Evolutionary conservation across 2,329 filamentous ascomycete genomes (phyloP).

Genomic region (Cladosporium colombiae): DNA sequence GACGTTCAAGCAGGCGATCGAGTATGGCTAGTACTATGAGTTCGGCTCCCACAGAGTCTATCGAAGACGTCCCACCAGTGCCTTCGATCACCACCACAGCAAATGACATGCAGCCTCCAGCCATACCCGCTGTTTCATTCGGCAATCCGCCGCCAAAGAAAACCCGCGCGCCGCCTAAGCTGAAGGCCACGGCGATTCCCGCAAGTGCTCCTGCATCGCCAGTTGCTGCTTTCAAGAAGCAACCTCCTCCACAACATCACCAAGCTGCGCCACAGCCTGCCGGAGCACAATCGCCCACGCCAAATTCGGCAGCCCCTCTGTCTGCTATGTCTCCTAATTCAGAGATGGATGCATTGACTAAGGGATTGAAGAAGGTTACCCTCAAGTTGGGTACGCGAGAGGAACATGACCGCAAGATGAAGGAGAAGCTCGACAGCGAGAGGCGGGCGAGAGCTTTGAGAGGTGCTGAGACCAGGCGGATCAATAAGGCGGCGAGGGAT

Average conservation of each 20-base stretch:
- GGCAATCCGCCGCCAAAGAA: conserved; percentile 31
- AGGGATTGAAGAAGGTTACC: conserved; percentile 59
- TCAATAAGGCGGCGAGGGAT: conserved; percentile 38
- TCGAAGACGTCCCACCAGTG: conserved; percentile 23
- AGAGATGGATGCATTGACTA: conserved; percentile 53
- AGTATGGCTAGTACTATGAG: conserved; percentile 36
- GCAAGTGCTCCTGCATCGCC: conserved; percentile 41
- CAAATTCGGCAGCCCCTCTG: conserved; percentile 5
- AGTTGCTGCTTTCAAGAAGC: conserved; percentile 36
- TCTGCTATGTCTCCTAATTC: conserved; percentile 24
- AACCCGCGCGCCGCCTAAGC: conserved; percentile 29
- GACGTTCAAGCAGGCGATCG: conserved; percentile 30
- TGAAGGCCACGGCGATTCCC: conserved; percentile 19
- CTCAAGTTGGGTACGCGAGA: conserved; percentile 60
- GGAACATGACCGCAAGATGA: conserved; percentile 51
- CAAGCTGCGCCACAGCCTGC: not conserved
- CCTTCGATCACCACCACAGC: conserved; percentile 10
- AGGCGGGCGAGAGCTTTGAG: conserved; percentile 35
- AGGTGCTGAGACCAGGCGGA: conserved; percentile 35
- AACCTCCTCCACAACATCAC: not conserved
- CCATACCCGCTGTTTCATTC: conserved; percentile 21
- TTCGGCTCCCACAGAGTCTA: conserved; percentile 18
- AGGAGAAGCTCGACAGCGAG: conserved; percentile 48
- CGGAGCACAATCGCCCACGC: not conserved
- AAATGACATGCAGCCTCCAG: conserved; percentile 36